Base-by-base conservation (phyloP, 208 protist species). In the Acanthamoeba divionensis region DNA sequence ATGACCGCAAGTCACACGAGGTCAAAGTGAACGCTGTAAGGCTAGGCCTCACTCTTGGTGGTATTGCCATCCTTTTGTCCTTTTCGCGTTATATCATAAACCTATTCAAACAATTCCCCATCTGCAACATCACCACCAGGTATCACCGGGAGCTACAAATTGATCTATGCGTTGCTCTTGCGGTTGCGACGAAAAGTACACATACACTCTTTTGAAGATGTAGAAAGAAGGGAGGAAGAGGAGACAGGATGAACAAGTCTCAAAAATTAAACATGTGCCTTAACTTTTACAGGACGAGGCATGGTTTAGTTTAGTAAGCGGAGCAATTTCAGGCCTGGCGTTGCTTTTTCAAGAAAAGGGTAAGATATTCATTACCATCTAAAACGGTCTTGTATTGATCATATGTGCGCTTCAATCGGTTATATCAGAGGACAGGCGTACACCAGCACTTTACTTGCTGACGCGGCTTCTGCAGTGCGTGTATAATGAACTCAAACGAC, bases 401-500 rank as follows among this genome's bases (percentile, higher is more conserved):
- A n/a, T n/a, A n/a, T n/a, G n/a, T n/a, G n/a, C n/a, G n/a, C 52
- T n/a, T 57, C 15, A 57, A 15, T n/a, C 18, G 15, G 52, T n/a
- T 24, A 57, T n/a, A 24, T n/a, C 52, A 57, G 52, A 71, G n/a
- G 36, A 71, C 63, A 21, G 63, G 12, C 13, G 63, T 41, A 71
- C 63, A 21, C 13, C 24, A 13, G 63, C 63, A 41, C 63, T 71
- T 12, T 71, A 71, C 36, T 24, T 71, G 12, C 63, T 71, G 15
- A 71, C 63, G 12, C 63, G 63, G 12, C 24, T 71, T 15, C 24
- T 29, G 13, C 63, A 71, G 36, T 71, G 63, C 63, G n/a, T 71
- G n/a, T 71, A 71, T 71, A 71, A 71, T 24, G 63, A 71, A 29
- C 24, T 71, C 18, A 71, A 71, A 71, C 63, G 24, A 13, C 63